Conservation (phyloP, 1,284 basidiomycete genomes). For the Phellopilus nigrolimitatus region DNA sequence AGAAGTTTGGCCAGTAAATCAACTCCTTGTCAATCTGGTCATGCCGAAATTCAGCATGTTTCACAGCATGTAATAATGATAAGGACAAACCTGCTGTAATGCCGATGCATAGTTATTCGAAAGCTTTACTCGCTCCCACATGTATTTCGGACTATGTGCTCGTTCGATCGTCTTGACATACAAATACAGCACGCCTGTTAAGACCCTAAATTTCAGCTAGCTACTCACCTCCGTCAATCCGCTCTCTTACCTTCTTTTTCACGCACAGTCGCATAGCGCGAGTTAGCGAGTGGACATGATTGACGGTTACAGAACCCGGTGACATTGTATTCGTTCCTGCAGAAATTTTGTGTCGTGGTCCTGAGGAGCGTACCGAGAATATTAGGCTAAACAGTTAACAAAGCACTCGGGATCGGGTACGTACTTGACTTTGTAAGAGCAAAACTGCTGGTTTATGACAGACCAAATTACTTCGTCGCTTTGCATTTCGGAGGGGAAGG, state of each 20-base stretch:
- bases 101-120: constrained; percentile 95
- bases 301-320: constrained; percentile 97
- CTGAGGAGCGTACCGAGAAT: constrained; percentile 37
- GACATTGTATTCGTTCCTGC: constrained; percentile 97
- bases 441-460: constrained; percentile 89
- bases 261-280: constrained; percentile 93
- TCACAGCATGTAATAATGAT: neutral
- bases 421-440: constrained; percentile 97
- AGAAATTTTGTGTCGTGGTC: constrained; percentile 94
- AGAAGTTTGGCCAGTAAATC: constrained; percentile 97
- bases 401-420: constrained; percentile 29
- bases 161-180: constrained; percentile 98
- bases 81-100: constrained; percentile 73
- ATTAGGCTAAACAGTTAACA: constrained; percentile 5
- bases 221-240: neutral
- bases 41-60: neutral
- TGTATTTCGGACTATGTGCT: constrained; percentile 89
- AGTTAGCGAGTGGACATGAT: constrained; percentile 96
- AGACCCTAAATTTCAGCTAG: neutral
- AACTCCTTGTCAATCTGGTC: constrained; percentile 93
- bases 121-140: constrained; percentile 96
- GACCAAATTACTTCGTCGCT: constrained; percentile 97
- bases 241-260: constrained; percentile 91
- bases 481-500: constrained; percentile 48
- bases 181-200: constrained; percentile 83